Evolutionary conservation across 2,329 filamentous ascomycete species (phyloP).

Genomic region (Thermothelomyces thermophilus): DNA sequence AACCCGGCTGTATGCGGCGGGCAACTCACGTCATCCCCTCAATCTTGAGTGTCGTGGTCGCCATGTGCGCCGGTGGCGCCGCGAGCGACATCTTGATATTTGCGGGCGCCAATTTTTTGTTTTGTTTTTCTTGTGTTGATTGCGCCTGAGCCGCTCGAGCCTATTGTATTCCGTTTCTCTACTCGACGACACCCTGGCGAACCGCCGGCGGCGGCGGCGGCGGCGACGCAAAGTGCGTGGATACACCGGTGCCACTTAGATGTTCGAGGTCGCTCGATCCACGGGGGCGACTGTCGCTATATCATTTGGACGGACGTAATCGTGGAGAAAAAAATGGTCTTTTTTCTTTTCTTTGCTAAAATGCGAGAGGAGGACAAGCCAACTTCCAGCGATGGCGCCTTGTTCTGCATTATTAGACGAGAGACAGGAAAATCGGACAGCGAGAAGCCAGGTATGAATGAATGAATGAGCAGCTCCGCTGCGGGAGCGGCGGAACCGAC

Average conservation of each 20-base stretch:
- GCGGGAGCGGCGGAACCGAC: slow-evolving; percentile 18
- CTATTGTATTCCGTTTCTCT: not conserved
- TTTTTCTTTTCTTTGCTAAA: not conserved
- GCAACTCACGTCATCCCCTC: slow-evolving; percentile 71
- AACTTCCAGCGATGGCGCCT: slow-evolving; percentile 20
- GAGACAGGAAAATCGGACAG: not conserved
- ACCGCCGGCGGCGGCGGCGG: not conserved
- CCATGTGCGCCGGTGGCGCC: slow-evolving; percentile 57
- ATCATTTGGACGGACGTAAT: slow-evolving; percentile 14
- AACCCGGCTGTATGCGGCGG: not conserved
- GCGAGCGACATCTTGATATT: slow-evolving; percentile 39
- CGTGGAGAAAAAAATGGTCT: not conserved
- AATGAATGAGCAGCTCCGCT: not conserved
- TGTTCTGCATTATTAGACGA: slow-evolving; percentile 1
- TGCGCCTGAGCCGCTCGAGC: not conserved
- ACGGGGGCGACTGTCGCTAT: slow-evolving; percentile 11
- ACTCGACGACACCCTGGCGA: too few species aligned
- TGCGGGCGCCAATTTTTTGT: slow-evolving; percentile 42
- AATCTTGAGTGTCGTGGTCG: slow-evolving; percentile 83
- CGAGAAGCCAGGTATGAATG: slow-evolving; percentile 5
- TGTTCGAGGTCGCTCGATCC: slow-evolving; percentile 9
- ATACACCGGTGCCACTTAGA: not conserved
- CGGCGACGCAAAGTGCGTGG: not conserved
- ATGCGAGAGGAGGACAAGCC: slow-evolving; percentile 12
- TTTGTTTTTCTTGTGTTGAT: not conserved